Base-by-base conservation (phyloP, 1,284 basidiomycete species). In the Irpex lacteus region DNA sequence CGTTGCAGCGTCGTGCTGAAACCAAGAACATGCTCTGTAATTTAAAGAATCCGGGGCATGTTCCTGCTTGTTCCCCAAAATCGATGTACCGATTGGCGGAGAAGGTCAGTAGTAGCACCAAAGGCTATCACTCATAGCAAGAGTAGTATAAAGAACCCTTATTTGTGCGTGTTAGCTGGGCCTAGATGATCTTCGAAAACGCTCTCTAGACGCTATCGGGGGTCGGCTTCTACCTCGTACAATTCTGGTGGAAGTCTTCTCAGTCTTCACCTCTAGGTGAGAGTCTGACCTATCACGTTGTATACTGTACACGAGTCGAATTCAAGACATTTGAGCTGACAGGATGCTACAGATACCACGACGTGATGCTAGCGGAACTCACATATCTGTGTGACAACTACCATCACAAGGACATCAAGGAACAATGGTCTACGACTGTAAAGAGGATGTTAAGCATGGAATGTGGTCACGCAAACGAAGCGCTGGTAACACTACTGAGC, bases 21-120 rank as follows among this genome's bases (percentile, higher is more conserved):
- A 60, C 59, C 9, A 66, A 66, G 8, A 37, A 68, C 36, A 47
- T 63, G 54, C 26, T 44, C 57, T 8, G 44, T n/a, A 62, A 62
- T 13, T 11, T 47, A 7, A 47, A 44, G 13, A 40, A n/a, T 18
- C n/a, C 61, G 32, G 13, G 32, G n/a, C 13, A 32, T 6, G 34
- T 18, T 4, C 72, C 70, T 13, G 63, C 63, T 2, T 73, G 70
- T 57, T 73, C 72, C 6, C 70, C 72, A 1, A 72, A 73, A 60
- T 72, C 70, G 4, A 71, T 71, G 65, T 73, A 70, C 40, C 69
- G 72, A 1, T 53, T 73, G 0, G 72, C 70, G 8, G 72, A 73
- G 37, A 66, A 63, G 36, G 72, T 73, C 21, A 15, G 66, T 50
- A 40, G 6, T 44, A 26, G 26, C 26, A 26, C 26, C 26, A 26